These are phyloP conservation scores for Rhodotorula sp. DNA, from an alignment of 1,284 basidiomycete species.

Conservation along the genomic window DNA sequence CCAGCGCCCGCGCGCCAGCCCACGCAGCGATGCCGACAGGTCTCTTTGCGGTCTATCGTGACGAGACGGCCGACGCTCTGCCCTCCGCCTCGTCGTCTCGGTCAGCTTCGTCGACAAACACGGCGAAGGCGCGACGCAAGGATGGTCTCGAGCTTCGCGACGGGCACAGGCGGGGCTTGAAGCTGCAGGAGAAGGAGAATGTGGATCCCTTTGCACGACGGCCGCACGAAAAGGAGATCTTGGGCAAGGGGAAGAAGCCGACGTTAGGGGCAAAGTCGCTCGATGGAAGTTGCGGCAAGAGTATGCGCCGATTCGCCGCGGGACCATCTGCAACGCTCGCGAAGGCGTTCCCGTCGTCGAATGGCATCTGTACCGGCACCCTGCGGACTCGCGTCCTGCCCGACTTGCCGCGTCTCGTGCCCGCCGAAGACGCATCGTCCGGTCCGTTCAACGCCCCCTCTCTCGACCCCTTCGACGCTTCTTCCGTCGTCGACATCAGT, in stretches of 20 bases:
- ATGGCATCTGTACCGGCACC: slow-evolving; percentile 32
- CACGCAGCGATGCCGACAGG: slow-evolving; percentile 12
- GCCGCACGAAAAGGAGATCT: not conserved
- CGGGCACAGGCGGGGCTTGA: not conserved
- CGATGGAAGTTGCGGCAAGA: not conserved
- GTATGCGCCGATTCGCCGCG: too few species aligned
- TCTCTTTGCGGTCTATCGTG: slow-evolving; percentile 32
- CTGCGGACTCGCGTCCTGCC: slow-evolving; percentile 28
- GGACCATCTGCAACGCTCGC: not conserved
- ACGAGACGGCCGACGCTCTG: not conserved
- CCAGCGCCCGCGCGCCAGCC: not conserved
- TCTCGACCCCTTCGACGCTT: not conserved
- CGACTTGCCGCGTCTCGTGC: slow-evolving; percentile 12
- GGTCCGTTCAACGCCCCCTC: not conserved
- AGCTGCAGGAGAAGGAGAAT: slow-evolving; percentile 31
- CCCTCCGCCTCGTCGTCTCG: not conserved
- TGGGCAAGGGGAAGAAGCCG: slow-evolving; percentile 12
- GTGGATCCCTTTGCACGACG: slow-evolving; percentile 14
- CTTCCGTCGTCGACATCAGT: not conserved
- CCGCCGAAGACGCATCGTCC: not conserved
- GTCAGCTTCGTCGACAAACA: not conserved
- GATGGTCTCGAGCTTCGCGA: not conserved
- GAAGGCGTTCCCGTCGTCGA: not conserved
- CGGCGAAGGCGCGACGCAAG: slow-evolving; percentile 6
- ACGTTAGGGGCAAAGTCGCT: slow-evolving; percentile 2